Evolutionary conservation across 1,139 yeast genomes (phyloP), one percentile per base, ranked within the genome.

Genomic region (Wickerhamiella pararugosa): DNA sequence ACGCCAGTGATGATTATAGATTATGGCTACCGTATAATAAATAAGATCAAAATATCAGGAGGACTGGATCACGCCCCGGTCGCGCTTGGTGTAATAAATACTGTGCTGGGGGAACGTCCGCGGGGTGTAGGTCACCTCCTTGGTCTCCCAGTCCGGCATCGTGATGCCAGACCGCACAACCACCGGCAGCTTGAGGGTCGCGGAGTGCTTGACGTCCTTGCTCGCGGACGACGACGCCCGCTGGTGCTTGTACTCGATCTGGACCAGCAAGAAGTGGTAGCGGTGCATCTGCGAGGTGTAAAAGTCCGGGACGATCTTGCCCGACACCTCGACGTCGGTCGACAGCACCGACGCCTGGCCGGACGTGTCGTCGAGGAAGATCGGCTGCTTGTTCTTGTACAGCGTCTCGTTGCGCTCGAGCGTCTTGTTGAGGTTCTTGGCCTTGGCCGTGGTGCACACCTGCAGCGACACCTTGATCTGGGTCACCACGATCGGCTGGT

Each of bases 141-240:
- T 52, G 5, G 52, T 50, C n/a, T 50, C 48, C 40, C 46, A 39
- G 40, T 43, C 39, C 7, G 46, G 46, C 7, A 42, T 34, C 6
- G 42, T 32, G 44, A 51, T 50, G 1, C 54, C 54, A 5, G 54
- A 49, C 8, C 49, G 39, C 2, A 51, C 39, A 36, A 38, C 43
- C 5, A 51, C 46, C 5, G 42, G 43, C 10, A 44, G 39, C 21
- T 39, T 29, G 15, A 49, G 29, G 9, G 25, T 34, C 6, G 50
- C 47, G 29, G 45, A 43, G 43, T 51, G 54, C 7, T 32, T 41
- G 21, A 15, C 21, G 21, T 15, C 21, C 21, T 15, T 15, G 21
- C 21, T 15, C 21, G 21, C 21, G 2, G 47, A 42, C 5, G 36
- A 34, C 5, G 50, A 47, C 4, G 48, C 45, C 11, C 46, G 48